Percentiles rank a stretch among this genome's conserved stretches.
Conservation (phyloP, 768 basidiomycete genomes). For the Leccinum broughii region DNA sequence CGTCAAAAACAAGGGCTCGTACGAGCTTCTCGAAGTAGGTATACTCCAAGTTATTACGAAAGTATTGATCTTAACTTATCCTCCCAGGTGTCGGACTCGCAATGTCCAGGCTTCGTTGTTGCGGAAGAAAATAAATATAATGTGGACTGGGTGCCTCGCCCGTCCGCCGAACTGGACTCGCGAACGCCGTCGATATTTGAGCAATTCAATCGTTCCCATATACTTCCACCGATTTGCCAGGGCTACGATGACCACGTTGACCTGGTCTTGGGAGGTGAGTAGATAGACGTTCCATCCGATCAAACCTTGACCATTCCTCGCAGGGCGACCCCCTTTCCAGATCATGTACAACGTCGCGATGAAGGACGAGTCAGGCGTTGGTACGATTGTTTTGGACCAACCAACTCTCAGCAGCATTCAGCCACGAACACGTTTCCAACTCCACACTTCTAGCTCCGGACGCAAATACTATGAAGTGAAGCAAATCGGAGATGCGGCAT, state of each 20-base stretch:
- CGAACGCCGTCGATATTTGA: constrained; percentile 58
- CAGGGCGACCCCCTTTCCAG: constrained; percentile 92
- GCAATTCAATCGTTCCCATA: constrained; percentile 68
- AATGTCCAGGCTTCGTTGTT: constrained; percentile 78
- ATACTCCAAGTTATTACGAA: constrained; percentile 7
- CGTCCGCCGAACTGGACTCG: constrained; percentile 66
- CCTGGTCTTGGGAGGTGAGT: constrained; percentile 73
- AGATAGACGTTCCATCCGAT: background rate
- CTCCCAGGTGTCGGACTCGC: constrained; percentile 71
- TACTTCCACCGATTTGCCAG: constrained; percentile 79
- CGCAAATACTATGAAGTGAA: constrained; percentile 89
- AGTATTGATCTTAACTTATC: background rate
- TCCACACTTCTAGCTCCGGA: constrained; percentile 75
- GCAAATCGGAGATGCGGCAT: constrained; percentile 83
- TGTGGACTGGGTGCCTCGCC: constrained; percentile 80
- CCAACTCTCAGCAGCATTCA: constrained; percentile 86
- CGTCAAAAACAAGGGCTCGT: constrained; percentile 74
- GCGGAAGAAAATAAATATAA: constrained; percentile 59
- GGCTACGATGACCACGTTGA: constrained; percentile 81
- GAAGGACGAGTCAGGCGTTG: constrained; percentile 65
- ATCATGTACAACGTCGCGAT: constrained; percentile 86
- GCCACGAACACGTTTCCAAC: constrained; percentile 73
- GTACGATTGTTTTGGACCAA: constrained; percentile 70
- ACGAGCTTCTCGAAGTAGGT: constrained; percentile 69
- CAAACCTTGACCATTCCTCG: background rate